Percentiles rank a stretch among this genome's conserved stretches.
Evolutionary conservation across 371 early-diverging fungal genomes (phyloP).

Genomic region (Mortierella sp.): DNA sequence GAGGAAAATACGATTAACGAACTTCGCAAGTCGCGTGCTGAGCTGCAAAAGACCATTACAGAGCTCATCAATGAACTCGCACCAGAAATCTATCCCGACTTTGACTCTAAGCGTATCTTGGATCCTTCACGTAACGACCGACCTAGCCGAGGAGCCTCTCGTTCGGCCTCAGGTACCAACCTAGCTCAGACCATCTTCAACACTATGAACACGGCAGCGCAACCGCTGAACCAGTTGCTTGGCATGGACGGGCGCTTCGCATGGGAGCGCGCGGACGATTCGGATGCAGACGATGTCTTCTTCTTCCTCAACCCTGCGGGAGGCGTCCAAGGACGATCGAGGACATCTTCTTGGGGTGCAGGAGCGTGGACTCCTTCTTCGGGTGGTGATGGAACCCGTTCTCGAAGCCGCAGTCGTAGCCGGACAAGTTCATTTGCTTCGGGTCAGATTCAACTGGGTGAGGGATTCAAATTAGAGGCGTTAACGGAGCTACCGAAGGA

Average conservation of each 20-base stretch:
- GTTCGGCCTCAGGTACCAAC: constrained; percentile 51
- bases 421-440: constrained; percentile 57
- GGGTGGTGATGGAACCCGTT: constrained; percentile 33
- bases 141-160: constrained; percentile 38
- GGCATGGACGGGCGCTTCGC: constrained; percentile 74
- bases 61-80: constrained; percentile 87
- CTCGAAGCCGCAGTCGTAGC: constrained; percentile 54
- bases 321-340: constrained; percentile 43
- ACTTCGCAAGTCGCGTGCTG: constrained; percentile 72
- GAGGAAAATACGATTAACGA: constrained; percentile 69
- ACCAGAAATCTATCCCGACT: constrained; percentile 86
- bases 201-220: constrained; percentile 35
- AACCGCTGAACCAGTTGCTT: constrained; percentile 53
- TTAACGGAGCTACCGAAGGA: constrained; percentile 60
- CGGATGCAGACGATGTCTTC: constrained; percentile 62
- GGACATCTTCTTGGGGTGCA: constrained; percentile 37
- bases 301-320: constrained; percentile 62
- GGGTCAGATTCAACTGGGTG: constrained; percentile 48
- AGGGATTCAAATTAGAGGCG: constrained; percentile 62
- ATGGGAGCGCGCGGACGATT: constrained; percentile 61
- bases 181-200: constrained; percentile 50
- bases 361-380: constrained; percentile 34
- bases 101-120: constrained; percentile 65
- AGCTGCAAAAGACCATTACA: constrained; percentile 83
- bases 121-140: constrained; percentile 46